phyloP scores from a whole-genome alignment of 1,139 yeast genomes.

The Casaregolazyma suthepensis region DNA sequence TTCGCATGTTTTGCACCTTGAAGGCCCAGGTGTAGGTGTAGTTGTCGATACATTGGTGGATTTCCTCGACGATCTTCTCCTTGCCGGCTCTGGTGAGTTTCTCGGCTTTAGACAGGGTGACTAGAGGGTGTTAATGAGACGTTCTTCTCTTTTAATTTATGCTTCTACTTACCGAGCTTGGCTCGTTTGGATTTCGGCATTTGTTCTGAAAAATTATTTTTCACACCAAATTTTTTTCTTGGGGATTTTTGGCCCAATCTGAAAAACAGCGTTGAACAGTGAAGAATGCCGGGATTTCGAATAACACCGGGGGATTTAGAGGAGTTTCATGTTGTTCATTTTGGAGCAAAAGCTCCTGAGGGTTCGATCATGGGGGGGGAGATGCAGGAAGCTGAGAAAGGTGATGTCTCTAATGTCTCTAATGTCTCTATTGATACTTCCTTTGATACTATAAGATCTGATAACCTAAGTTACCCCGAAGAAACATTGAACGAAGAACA shows the following conservation, averaged over 20 bases:
- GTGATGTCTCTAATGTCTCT: constrained; percentile 22
- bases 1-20: constrained; percentile 86
- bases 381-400: neutral
- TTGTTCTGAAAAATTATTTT: constrained; percentile 17
- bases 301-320: constrained; percentile 13
- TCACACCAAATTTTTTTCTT: neutral
- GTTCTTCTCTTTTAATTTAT: neutral
- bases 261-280: neutral
- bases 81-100: constrained; percentile 93
- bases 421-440: neutral
- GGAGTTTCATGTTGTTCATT: constrained; percentile 15
- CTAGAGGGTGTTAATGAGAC: constrained; percentile 28
- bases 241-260: neutral
- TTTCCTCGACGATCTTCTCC: constrained; percentile 83
- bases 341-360: constrained; percentile 11
- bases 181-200: constrained; percentile 98
- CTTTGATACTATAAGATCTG: neutral
- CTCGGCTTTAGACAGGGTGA: constrained; percentile 93
- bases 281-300: neutral
- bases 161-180: constrained; percentile 24
- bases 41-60: constrained; percentile 72
- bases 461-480: neutral
- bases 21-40: constrained; percentile 79
- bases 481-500: constrained; percentile 25
- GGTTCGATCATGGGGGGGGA: neutral